Evolutionary conservation across 441 rosid species (phyloP).

Genomic region (Gossypium gossypioides): DNA sequence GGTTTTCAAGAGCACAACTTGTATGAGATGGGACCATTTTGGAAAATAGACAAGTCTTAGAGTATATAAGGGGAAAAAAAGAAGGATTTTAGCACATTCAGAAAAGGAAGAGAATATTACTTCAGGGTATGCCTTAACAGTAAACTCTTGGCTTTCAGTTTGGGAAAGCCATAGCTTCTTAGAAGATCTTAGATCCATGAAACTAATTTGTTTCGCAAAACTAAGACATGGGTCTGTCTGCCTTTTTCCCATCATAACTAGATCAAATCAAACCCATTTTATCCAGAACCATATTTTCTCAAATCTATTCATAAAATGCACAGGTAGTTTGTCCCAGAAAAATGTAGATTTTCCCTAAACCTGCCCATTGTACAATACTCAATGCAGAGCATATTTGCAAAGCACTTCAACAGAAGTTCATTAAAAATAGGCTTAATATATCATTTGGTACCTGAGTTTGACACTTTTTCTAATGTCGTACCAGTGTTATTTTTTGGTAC

Average conservation of each 20-base stretch:
- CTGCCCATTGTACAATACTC: not conserved
- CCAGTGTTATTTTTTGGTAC: no score
- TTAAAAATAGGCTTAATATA: not conserved
- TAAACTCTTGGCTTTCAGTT: not conserved
- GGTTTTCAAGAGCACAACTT: not conserved
- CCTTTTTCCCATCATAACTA: not conserved
- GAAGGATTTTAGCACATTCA: not conserved
- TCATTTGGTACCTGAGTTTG: no score
- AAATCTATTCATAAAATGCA: not conserved
- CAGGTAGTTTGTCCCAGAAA: not conserved
- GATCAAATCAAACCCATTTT: not conserved
- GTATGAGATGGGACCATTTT: not conserved
- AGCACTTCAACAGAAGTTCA: not conserved
- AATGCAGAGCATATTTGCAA: not conserved
- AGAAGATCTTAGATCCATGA: not conserved
- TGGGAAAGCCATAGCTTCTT: not conserved
- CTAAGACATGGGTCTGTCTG: not conserved
- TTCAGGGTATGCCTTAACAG: not conserved
- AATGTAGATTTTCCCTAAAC: not conserved
- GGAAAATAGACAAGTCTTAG: not conserved
- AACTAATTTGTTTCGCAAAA: not conserved
- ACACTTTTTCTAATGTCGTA: no score
- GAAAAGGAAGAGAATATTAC: not conserved
- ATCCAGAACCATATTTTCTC: not conserved
- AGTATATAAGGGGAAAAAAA: not conserved